Percentiles rank a stretch among this genome's conserved stretches.
Evolutionary conservation across 768 basidiomycete species (phyloP).

Genomic region (Tylopilus sp.): DNA sequence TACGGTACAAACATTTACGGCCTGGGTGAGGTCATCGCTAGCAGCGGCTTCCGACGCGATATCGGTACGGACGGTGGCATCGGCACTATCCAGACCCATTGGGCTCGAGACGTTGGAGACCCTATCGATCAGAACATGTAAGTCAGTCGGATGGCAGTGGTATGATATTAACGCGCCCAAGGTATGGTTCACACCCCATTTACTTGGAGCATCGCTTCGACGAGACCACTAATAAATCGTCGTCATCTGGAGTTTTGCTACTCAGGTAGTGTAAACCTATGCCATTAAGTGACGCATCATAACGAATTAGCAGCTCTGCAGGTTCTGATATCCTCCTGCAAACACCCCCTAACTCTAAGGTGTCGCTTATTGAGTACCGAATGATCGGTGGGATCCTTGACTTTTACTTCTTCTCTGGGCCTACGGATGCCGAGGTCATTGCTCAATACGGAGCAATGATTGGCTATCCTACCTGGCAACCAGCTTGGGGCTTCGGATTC

Average conservation of each 20-base stretch:
- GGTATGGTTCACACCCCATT: conserved; percentile 71
- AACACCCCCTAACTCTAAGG: conserved; percentile 51
- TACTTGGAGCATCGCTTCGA: conserved; percentile 75
- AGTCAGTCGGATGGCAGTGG: conserved; percentile 17
- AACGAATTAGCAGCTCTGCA: conserved; percentile 44
- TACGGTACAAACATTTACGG: conserved; percentile 72
- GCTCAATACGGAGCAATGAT: conserved; percentile 68
- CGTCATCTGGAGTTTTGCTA: conserved; percentile 75
- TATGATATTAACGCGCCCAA: conserved; percentile 20
- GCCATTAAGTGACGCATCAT: background rate
- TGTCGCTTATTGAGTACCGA: conserved; percentile 68
- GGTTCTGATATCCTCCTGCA: conserved; percentile 70
- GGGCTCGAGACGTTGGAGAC: conserved; percentile 61
- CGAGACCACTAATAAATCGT: conserved; percentile 43
- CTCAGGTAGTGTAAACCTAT: conserved; percentile 44
- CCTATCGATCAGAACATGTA: conserved; percentile 67
- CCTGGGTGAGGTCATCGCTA: conserved; percentile 67
- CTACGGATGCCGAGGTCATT: conserved; percentile 50
- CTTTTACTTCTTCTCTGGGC: conserved; percentile 72
- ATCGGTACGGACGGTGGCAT: conserved; percentile 45
- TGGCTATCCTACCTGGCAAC: conserved; percentile 69
- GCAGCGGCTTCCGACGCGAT: conserved; percentile 65
- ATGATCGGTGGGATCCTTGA: conserved; percentile 73
- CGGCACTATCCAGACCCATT: conserved; percentile 64
- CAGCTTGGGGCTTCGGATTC: conserved; percentile 76